phyloP scores from a whole-genome alignment of 305 asterid species.

The Caryopteris hybrid region DNA sequence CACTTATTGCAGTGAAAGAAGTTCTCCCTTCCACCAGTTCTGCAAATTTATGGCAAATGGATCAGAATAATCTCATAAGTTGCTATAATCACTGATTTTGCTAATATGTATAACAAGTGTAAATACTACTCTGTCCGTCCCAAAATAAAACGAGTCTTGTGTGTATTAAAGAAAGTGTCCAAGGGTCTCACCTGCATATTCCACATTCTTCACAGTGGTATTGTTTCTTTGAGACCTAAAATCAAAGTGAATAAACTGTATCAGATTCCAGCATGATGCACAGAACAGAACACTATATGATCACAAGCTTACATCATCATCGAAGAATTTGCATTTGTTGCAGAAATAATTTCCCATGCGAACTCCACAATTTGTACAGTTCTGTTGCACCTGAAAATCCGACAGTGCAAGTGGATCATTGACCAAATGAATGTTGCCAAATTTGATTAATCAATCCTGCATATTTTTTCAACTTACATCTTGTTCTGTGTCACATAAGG shows the following conservation, averaged over 20 bases:
- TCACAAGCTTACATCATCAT: constrained; percentile 39
- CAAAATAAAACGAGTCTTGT: no score
- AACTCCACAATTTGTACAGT: constrained; percentile 43
- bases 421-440: not conserved
- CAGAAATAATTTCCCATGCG: constrained; percentile 62
- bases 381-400: constrained; percentile 46
- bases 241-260: not conserved
- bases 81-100: no score
- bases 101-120: no score
- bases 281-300: not conserved
- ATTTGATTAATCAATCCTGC: not conserved
- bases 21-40: constrained; percentile 58
- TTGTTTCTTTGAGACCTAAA: constrained; percentile 52
- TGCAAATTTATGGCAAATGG: constrained; percentile 24
- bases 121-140: no score
- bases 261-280: not conserved
- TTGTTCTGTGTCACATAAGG: constrained; percentile 46
- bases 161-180: not conserved
- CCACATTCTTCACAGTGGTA: constrained; percentile 63
- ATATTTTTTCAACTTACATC: constrained; percentile 29
- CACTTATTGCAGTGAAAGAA: constrained; percentile 56
- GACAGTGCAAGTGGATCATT: not conserved
- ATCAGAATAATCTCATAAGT: not conserved
- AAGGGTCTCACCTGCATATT: constrained; percentile 47
- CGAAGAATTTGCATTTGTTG: constrained; percentile 52